phyloP scores from a whole-genome alignment of 768 basidiomycete species.

The Gelatoporia subvermispora region DNA sequence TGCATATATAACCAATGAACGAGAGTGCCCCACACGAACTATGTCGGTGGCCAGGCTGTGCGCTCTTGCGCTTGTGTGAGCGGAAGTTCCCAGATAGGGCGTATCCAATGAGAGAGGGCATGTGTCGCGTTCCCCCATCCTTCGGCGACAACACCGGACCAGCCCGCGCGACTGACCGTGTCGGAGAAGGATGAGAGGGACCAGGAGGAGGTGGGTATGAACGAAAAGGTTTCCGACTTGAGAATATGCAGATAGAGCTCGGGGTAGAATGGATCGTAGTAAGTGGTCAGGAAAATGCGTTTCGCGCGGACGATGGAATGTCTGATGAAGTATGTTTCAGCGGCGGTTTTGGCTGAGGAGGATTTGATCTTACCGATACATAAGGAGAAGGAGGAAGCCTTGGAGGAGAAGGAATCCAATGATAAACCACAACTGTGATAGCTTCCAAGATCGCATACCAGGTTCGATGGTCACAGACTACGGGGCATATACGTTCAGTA shows the following conservation, averaged over 20 bases:
- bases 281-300: conserved; percentile 64
- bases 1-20: conserved; percentile 1
- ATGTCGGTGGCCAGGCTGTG: conserved; percentile 12
- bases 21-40: conserved; percentile 4
- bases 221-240: conserved; percentile 37
- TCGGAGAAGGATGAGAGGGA: conserved; percentile 32
- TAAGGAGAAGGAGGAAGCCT: conserved; percentile 38
- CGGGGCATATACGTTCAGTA: background rate
- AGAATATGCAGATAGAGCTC: conserved; percentile 52
- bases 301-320: conserved; percentile 42
- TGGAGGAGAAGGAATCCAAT: conserved; percentile 39
- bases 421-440: conserved; percentile 24
- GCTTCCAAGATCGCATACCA: conserved; percentile 15
- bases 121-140: conserved; percentile 33
- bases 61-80: background rate
- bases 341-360: background rate
- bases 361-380: conserved; percentile 47
- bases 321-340: conserved; percentile 27
- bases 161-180: conserved; percentile 37
- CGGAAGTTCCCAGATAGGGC: conserved; percentile 37
- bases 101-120: conserved; percentile 31
- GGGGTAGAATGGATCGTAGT: conserved; percentile 75
- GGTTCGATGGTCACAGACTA: conserved; percentile 14
- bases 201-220: conserved; percentile 32
- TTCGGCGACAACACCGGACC: conserved; percentile 32